These are phyloP conservation scores for Coprinellus aureogranulatus DNA, from an alignment of 768 basidiomycete species.

Conservation along the genomic window DNA sequence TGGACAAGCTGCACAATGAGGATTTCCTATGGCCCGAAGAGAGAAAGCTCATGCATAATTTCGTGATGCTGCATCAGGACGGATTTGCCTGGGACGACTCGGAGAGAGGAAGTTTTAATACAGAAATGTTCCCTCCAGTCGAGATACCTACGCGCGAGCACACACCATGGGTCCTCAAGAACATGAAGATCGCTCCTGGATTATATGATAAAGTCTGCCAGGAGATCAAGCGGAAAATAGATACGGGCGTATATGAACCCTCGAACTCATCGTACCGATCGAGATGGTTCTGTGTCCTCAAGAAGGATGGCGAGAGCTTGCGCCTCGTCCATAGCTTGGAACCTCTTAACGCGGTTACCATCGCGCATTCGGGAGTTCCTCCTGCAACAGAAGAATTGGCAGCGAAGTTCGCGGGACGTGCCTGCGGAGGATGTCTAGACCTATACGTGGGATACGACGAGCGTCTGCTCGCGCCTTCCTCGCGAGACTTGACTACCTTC, in stretches of 20 bases:
- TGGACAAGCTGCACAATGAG: conserved; percentile 18
- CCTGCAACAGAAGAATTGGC: conserved; percentile 27
- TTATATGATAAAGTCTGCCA: conserved; percentile 7
- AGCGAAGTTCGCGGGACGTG: conserved; percentile 14
- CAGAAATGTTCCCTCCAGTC: conserved; percentile 16
- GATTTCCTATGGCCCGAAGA: conserved; percentile 19
- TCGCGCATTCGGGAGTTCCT: conserved; percentile 25
- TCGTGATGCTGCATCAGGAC: conserved; percentile 10
- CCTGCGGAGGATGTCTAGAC: conserved; percentile 4
- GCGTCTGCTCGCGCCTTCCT: not conserved
- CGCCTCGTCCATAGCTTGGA: conserved; percentile 34
- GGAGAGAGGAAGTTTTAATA: conserved; percentile 14
- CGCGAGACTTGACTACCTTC: conserved; percentile 11
- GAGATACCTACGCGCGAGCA: conserved; percentile 11
- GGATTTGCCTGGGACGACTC: conserved; percentile 20
- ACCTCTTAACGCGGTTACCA: conserved; percentile 32
- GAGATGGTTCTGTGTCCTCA: conserved; percentile 36
- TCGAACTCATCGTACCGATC: conserved; percentile 32
- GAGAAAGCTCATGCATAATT: conserved; percentile 13
- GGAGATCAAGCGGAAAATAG: conserved; percentile 25
- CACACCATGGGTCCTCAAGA: conserved; percentile 7
- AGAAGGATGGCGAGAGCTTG: conserved; percentile 31
- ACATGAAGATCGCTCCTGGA: conserved; percentile 14
- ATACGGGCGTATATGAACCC: conserved; percentile 30
- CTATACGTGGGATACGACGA: conserved; percentile 10